Conservation (phyloP, 352 stramenopile genomes). For the Pythium phragmitis region DNA sequence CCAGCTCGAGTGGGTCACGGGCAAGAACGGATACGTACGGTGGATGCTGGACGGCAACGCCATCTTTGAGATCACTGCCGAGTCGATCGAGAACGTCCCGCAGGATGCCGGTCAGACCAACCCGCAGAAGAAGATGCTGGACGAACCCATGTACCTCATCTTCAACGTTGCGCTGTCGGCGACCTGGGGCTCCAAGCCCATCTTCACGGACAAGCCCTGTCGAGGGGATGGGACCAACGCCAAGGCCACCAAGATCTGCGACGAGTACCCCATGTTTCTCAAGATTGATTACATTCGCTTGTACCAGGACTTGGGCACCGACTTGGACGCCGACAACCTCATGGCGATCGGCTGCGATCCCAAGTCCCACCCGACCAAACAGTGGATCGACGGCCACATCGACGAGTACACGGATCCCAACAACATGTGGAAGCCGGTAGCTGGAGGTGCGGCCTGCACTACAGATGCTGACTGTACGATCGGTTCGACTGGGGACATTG, state of each 20-base stretch:
- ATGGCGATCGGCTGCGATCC: constrained; percentile 30
- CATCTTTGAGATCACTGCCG: constrained; percentile 54
- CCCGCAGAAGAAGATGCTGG: constrained; percentile 49
- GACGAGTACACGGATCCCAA: constrained; percentile 15
- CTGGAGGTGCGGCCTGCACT: constrained; percentile 12
- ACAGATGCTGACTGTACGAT: constrained; percentile 23
- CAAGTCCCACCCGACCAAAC: constrained; percentile 23
- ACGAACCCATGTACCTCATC: constrained; percentile 48
- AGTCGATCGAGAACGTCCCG: constrained; percentile 42
- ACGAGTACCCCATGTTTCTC: constrained; percentile 47
- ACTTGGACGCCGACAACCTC: constrained; percentile 6
- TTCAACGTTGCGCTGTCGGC: constrained; percentile 31
- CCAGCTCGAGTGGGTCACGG: constrained; percentile 59
- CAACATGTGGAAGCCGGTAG: constrained; percentile 14
- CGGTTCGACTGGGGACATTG: background rate
- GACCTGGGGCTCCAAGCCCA: constrained; percentile 41
- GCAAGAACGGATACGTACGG: constrained; percentile 45
- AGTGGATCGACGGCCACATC: constrained; percentile 27
- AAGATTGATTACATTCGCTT: constrained; percentile 26
- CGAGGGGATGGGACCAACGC: constrained; percentile 13
- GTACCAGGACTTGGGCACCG: constrained; percentile 26
- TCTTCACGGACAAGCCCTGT: constrained; percentile 35
- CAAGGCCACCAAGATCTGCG: constrained; percentile 40
- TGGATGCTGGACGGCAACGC: constrained; percentile 39
- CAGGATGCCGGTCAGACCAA: constrained; percentile 40